These are phyloP conservation scores for Phytophthora hybrid DNA, from an alignment of 352 stramenopile genomes.

Conservation along the genomic window DNA sequence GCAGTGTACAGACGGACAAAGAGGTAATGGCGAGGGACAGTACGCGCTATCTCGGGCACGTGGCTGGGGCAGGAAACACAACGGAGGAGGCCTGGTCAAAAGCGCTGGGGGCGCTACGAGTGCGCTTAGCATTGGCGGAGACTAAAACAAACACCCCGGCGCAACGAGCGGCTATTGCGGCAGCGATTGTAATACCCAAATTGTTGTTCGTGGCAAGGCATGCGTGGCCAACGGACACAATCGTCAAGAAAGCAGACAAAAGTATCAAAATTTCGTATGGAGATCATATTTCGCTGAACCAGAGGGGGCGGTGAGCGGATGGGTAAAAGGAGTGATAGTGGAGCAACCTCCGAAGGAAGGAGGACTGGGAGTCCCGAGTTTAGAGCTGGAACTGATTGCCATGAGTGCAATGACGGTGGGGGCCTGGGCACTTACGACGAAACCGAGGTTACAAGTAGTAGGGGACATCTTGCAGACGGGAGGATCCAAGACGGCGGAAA, in stretches of 20 bases:
- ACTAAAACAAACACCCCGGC: neutral
- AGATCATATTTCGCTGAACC: neutral
- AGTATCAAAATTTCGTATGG: neutral
- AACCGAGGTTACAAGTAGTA: neutral
- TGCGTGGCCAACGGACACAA: neutral
- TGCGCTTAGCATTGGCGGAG: neutral
- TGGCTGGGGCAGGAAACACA: neutral
- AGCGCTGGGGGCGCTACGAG: neutral
- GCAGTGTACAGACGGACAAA: too few relatives aligned
- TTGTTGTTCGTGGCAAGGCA: neutral
- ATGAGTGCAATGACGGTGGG: neutral
- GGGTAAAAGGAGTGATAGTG: neutral
- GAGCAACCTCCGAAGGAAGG: too few relatives aligned
- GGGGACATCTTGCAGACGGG: neutral
- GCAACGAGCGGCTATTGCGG: neutral
- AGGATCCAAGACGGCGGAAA: neutral
- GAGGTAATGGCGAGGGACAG: neutral
- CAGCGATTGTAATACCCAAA: neutral
- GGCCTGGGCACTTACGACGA: too few relatives aligned
- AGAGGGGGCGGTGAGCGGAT: neutral
- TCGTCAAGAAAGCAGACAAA: neutral
- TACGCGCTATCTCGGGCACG: neutral
- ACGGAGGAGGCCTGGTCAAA: neutral
- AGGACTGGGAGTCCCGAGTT: neutral
- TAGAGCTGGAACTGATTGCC: neutral